phyloP scores from a whole-genome alignment of 1,284 basidiomycete genomes.

The Wallemia hederae region DNA sequence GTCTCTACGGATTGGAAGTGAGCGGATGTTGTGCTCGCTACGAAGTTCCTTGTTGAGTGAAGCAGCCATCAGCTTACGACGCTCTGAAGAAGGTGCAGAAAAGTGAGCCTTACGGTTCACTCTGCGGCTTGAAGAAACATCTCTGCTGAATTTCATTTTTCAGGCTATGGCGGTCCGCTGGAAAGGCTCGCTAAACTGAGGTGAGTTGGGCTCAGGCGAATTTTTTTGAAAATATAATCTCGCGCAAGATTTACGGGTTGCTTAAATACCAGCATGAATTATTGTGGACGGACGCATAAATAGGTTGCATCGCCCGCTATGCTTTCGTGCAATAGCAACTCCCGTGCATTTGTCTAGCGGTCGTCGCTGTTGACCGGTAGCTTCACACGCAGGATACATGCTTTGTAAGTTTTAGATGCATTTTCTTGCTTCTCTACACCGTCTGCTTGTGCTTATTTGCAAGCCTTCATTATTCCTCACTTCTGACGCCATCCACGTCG shows the following conservation, averaged over 20 bases:
- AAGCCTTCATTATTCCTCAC: not conserved
- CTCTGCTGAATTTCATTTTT: slow-evolving; percentile 17
- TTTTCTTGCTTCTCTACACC: not conserved
- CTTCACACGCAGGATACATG: slow-evolving; percentile 1
- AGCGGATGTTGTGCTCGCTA: slow-evolving; percentile 62
- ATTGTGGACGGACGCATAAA: not conserved
- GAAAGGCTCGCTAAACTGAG: not conserved
- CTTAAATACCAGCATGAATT: not conserved
- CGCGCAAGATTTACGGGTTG: not conserved
- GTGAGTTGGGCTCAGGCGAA: not conserved
- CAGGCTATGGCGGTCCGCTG: not conserved
- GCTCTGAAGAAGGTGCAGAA: slow-evolving; percentile 62
- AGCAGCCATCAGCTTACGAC: slow-evolving; percentile 94
- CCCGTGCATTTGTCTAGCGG: not conserved
- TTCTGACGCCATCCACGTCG: not conserved
- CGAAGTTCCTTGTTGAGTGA: slow-evolving; percentile 86
- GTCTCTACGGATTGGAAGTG: slow-evolving; percentile 87
- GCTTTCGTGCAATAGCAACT: not conserved
- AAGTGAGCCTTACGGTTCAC: slow-evolving; percentile 95
- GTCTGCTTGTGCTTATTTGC: not conserved
- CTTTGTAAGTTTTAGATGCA: not conserved
- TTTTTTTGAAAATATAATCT: not conserved
- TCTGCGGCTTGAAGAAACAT: slow-evolving; percentile 64
- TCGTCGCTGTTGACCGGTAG: not conserved
- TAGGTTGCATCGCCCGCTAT: not conserved